Evolutionary conservation across 371 early-diverging fungal genomes (phyloP).

Genomic region (Apophysomyces elegans): DNA sequence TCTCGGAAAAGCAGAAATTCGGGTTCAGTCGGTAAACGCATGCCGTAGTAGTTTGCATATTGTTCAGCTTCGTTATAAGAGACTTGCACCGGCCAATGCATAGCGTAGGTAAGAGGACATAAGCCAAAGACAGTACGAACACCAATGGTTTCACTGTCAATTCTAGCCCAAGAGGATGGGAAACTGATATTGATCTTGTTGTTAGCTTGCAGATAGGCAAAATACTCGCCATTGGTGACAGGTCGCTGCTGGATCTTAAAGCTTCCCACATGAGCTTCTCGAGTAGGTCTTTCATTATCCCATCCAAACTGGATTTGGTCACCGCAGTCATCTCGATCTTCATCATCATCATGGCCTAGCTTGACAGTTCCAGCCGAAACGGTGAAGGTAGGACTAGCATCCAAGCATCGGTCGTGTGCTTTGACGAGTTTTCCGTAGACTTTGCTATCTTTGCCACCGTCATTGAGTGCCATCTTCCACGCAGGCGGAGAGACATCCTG

Average conservation of each 20-base stretch:
- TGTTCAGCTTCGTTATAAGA: constrained; percentile 69
- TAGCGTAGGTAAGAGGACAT: constrained; percentile 53
- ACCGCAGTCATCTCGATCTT: constrained; percentile 36
- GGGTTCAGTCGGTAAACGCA: constrained; percentile 70
- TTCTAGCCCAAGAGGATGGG: constrained; percentile 59
- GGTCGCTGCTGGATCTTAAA: constrained; percentile 79
- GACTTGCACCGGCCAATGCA: constrained; percentile 78
- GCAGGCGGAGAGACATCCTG: constrained; percentile 29
- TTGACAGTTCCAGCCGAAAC: constrained; percentile 34
- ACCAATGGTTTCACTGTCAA: constrained; percentile 29
- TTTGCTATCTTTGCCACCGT: background rate
- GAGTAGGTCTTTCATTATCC: constrained; percentile 85
- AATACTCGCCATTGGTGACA: constrained; percentile 82
- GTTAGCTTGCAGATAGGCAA: constrained; percentile 52
- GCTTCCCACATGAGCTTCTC: constrained; percentile 37
- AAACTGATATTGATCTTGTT: constrained; percentile 8
- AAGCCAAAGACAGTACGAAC: constrained; percentile 74
- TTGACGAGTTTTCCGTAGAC: background rate
- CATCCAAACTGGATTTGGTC: constrained; percentile 67
- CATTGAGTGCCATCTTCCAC: constrained; percentile 24
- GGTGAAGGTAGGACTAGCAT: constrained; percentile 10
- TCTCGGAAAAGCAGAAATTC: constrained; percentile 55
- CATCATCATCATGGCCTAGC: constrained; percentile 67
- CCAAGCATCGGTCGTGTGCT: background rate
- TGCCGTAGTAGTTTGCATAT: constrained; percentile 63